Evolutionary conservation across 768 basidiomycete species (phyloP).

Genomic region (Mycena floridula): DNA sequence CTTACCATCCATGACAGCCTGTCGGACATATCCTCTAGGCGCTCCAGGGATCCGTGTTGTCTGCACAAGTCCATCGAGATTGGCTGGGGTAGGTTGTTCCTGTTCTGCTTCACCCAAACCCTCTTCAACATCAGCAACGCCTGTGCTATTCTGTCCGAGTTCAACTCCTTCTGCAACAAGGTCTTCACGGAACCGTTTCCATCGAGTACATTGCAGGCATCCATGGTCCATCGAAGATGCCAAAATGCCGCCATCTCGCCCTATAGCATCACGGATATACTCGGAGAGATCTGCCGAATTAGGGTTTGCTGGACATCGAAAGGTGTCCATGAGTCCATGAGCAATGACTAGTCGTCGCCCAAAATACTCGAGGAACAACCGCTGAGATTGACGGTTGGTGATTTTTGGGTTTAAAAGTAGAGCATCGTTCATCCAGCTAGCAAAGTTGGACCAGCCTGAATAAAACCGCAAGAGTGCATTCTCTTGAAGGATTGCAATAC

Average conservation of each 20-base stretch:
- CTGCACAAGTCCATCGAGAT: background rate
- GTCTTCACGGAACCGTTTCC: constrained; percentile 15
- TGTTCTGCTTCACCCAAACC: background rate
- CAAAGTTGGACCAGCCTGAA: constrained; percentile 23
- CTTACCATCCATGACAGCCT: constrained; percentile 29
- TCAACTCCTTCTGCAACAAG: constrained; percentile 7
- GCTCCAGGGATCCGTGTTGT: constrained; percentile 1
- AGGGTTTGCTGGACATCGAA: constrained; percentile 12
- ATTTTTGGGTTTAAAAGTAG: background rate
- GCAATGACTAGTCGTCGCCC: constrained; percentile 13
- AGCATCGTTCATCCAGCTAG: constrained; percentile 20
- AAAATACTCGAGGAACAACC: constrained; percentile 22
- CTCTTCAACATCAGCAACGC: background rate
- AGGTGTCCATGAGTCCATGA: constrained; percentile 7
- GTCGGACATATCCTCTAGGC: constrained; percentile 15
- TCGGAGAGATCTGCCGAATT: constrained; percentile 6
- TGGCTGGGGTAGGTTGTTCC: background rate
- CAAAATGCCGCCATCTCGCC: constrained; percentile 12
- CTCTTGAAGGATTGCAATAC: constrained; percentile 18
- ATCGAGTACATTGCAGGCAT: constrained; percentile 17
- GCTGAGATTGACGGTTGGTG: constrained; percentile 17
- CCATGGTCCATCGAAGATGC: constrained; percentile 8
- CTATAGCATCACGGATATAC: constrained; percentile 9
- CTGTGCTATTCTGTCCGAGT: constrained; percentile 1
- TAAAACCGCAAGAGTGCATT: constrained; percentile 16